Evolutionary conservation across 192 early-diverging fungal species (phyloP).

Genomic region (Podochytrium sp.): DNA sequence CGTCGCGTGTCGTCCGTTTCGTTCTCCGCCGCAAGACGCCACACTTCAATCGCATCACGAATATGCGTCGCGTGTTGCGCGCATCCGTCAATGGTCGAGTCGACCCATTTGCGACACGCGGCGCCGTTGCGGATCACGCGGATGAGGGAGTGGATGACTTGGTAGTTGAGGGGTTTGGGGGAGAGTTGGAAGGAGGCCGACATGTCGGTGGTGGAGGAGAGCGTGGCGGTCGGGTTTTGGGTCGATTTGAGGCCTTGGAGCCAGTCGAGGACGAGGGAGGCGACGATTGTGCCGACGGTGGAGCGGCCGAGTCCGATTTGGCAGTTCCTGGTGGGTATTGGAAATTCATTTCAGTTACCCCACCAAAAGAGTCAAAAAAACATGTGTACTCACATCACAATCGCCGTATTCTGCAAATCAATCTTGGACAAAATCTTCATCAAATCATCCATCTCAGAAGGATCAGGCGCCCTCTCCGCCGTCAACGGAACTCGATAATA

Average conservation of each 20-base stretch:
- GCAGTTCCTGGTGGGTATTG: slow-evolving; percentile 47
- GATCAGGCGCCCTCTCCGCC: slow-evolving; percentile 60
- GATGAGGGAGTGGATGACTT: slow-evolving; percentile 61
- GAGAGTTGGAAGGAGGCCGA: not conserved
- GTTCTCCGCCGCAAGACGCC: slow-evolving; percentile 41
- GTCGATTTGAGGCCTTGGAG: slow-evolving; percentile 29
- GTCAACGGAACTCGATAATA: slow-evolving; percentile 67
- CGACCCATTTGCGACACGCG: slow-evolving; percentile 59
- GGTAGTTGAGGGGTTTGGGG: slow-evolving; percentile 49
- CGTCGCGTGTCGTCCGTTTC: slow-evolving; percentile 29
- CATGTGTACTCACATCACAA: slow-evolving; percentile 50
- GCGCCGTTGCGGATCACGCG: slow-evolving; percentile 65
- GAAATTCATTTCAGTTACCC: no score
- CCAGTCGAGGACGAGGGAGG: slow-evolving; percentile 47
- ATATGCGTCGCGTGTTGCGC: slow-evolving; percentile 46
- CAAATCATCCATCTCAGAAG: slow-evolving; percentile 59
- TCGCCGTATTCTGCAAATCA: slow-evolving; percentile 44
- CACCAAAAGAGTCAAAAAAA: not conserved
- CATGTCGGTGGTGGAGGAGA: not conserved
- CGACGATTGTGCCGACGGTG: slow-evolving; percentile 56
- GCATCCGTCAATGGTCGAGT: slow-evolving; percentile 60
- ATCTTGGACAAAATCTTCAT: slow-evolving; percentile 46
- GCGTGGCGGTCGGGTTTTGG: not conserved
- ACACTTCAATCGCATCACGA: slow-evolving; percentile 59
- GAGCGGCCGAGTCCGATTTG: slow-evolving; percentile 67